Evolutionary conservation across 352 stramenopile genomes (phyloP), one percentile per base, ranked within the genome.

Genomic region (Globisporangium nodosum): DNA sequence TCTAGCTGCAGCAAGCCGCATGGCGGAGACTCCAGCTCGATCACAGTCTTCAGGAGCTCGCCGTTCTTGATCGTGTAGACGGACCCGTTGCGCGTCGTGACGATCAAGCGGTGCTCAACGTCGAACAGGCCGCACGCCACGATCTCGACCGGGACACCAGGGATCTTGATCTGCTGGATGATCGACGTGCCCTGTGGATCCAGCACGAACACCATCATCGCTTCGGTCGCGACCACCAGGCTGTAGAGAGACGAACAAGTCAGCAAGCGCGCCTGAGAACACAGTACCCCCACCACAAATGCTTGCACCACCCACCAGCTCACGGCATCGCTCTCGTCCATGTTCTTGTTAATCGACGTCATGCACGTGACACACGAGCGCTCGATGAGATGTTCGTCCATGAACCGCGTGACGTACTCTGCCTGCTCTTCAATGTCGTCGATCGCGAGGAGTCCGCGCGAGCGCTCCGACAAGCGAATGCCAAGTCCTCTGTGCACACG

Each of bases 41-140:
- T 96, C 54, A 91, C 81, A 12, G 69, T 89, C 54, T 88, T 85
- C 24, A 93, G 60, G 45, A 96, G 55, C 51, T 96, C 87, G 18
- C 89, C 87, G 61, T 96, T 96, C 79, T 97, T 97, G 60, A 97
- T 88, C 49, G 78, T 96, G 74, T 89, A 96, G 27, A 97, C 86
- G 0, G 77, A 77, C 0, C 87, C 82, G 49, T 94, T 91, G 9
- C 90, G 77, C 40, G 87, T 96, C 24, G 89, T 90, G 24, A 96
- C 63, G 12, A 93, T 79, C 12, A 97, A 64, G 5, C 91, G 87
- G 42, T 78, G 94, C 52, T 97, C 90, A 39, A 96, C 85, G 16
- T 96, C 85, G 21, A 87, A 66, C 9, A 95, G 61, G 0, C 83
- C 83, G 2, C 70, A 77, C 3, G 82, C 72, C 6, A 90, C 82